These are phyloP conservation scores for Amaranthus tricolor DNA, from an alignment of 179 eudicot genomes.

Conservation along the genomic window DNA sequence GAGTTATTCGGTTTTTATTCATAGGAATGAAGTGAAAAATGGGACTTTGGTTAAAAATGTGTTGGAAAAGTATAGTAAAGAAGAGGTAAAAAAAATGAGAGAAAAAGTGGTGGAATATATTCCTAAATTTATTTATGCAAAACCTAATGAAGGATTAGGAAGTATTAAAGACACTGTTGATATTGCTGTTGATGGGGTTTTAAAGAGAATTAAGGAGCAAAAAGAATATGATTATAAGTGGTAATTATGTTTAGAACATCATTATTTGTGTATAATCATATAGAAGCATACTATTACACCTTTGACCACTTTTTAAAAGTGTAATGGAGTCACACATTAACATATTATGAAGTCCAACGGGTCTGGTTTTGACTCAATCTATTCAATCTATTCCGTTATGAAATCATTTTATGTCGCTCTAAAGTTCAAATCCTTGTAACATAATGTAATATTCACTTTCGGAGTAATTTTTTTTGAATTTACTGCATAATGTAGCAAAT, in stretches of 20 bases:
- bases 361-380: too few relatives aligned
- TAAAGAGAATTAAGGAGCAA: conserved; percentile 56
- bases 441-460: too few relatives aligned
- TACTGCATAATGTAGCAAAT: too few relatives aligned
- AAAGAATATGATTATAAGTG: conserved; percentile 47
- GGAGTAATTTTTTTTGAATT: too few relatives aligned
- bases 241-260: conserved; percentile 18
- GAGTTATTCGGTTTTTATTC: conserved; percentile 88
- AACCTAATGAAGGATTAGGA: conserved; percentile 47
- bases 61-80: conserved; percentile 44
- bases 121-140: conserved; percentile 62
- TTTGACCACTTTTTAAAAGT: conserved; percentile 2
- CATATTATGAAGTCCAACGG: neutral
- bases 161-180: conserved; percentile 71
- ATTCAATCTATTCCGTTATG: too few relatives aligned
- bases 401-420: too few relatives aligned
- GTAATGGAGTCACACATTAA: neutral
- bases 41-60: conserved; percentile 61
- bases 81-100: conserved; percentile 63
- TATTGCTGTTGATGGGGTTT: conserved; percentile 66
- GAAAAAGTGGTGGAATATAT: conserved; percentile 75
- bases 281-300: neutral
- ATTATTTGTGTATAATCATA: neutral
- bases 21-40: conserved; percentile 65
- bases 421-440: too few relatives aligned